Percentiles rank a stretch among this genome's conserved stretches.
These are phyloP conservation scores for Chloromonas sp. DNA, from an alignment of 163 green algal genomes.

Conservation along the genomic window DNA sequence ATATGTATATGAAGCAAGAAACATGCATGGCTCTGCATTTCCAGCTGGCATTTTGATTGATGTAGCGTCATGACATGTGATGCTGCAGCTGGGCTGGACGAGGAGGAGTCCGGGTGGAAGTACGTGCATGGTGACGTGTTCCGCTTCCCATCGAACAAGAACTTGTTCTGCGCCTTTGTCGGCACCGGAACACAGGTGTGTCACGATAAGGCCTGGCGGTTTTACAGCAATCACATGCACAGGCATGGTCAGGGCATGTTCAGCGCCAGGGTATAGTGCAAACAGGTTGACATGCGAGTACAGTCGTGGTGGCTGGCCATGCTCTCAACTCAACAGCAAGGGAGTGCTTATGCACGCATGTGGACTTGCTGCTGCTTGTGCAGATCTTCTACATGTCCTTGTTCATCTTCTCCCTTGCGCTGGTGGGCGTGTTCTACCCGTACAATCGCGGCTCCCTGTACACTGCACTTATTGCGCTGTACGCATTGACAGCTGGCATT, in stretches of 20 bases:
- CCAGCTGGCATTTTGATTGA: too few species aligned
- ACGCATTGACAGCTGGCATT: constrained; percentile 85
- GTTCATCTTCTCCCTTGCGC: constrained; percentile 80
- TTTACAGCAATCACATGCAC: too few species aligned
- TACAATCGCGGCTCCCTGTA: constrained; percentile 92
- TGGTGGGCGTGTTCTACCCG: constrained; percentile 90
- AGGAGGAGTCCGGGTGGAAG: constrained; percentile 91
- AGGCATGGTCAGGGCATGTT: background rate
- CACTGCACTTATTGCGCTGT: constrained; percentile 84
- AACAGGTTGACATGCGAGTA: too few species aligned
- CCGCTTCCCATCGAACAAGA: constrained; percentile 67
- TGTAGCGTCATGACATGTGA: too few species aligned
- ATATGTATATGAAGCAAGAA: too few species aligned
- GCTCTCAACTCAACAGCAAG: too few species aligned
- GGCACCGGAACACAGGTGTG: constrained; percentile 70
- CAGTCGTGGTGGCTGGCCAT: too few species aligned
- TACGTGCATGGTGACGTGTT: constrained; percentile 82
- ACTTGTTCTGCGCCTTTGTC: constrained; percentile 72
- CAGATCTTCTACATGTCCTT: constrained; percentile 71
- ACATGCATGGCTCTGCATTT: too few species aligned
- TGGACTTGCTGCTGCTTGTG: background rate
- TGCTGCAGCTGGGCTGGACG: constrained; percentile 53
- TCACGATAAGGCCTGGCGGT: background rate
- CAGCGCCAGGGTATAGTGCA: background rate
- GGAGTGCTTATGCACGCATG: too few species aligned